Conservation (phyloP, 1,139 yeast species). For the Lodderomyces pseudojiufengensis region DNA sequence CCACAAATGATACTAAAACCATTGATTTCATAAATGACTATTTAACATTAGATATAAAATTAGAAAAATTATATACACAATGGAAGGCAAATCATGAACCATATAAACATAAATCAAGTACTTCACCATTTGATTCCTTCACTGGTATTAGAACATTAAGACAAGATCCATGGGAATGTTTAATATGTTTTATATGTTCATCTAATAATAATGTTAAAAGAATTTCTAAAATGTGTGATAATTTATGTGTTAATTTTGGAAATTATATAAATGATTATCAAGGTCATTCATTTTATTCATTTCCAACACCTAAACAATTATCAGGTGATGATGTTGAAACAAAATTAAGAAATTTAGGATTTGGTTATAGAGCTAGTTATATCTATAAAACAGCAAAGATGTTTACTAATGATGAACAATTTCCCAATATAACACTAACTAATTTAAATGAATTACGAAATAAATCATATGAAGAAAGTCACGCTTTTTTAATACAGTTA, state of each 20-base stretch:
- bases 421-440: conserved; percentile 29
- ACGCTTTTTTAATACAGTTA: conserved; percentile 60
- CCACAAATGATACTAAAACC: conserved; percentile 28
- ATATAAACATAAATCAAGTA: conserved; percentile 19
- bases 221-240: conserved; percentile 90
- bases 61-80: conserved; percentile 49
- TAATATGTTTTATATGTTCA: conserved; percentile 86
- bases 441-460: conserved; percentile 38
- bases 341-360: conserved; percentile 57
- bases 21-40: conserved; percentile 56
- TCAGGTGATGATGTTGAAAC: conserved; percentile 38
- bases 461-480: conserved; percentile 53
- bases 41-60: conserved; percentile 58
- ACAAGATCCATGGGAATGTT: conserved; percentile 97
- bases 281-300: conserved; percentile 64
- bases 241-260: conserved; percentile 72
- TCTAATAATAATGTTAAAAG: conserved; percentile 94
- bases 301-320: conserved; percentile 63
- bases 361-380: conserved; percentile 92
- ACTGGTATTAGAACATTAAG: conserved; percentile 78
- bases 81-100: conserved; percentile 60
- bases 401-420: conserved; percentile 31
- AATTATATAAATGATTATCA: conserved; percentile 45
- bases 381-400: conserved; percentile 70
- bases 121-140: conserved; percentile 39